A percentile compares a stretch with the other conserved stretches of the same genome.
These are phyloP conservation scores for Gossypium thurberi DNA, from an alignment of 345 rosid genomes.

Conservation along the genomic window DNA sequence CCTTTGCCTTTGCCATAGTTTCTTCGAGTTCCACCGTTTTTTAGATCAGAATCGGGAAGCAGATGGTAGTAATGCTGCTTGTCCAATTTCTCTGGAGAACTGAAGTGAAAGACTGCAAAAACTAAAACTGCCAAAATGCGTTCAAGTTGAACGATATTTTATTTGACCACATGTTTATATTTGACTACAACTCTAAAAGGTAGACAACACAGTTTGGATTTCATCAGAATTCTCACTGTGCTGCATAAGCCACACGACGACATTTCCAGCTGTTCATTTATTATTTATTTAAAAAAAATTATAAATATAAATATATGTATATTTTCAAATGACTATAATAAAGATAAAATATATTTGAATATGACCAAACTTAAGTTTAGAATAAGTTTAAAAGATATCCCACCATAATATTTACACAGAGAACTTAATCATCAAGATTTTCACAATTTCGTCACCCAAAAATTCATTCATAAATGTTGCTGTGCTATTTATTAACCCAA, in stretches of 20 bases:
- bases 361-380: no score
- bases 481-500: no score
- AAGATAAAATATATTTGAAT: no score
- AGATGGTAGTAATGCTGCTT: slow-evolving; percentile 13
- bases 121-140: slow-evolving; percentile 6
- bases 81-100: slow-evolving; percentile 17
- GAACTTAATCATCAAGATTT: no score
- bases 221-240: background rate
- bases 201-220: background rate
- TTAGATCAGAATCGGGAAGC: slow-evolving; percentile 19
- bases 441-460: no score
- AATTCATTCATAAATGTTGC: no score
- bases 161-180: background rate
- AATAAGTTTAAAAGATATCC: no score
- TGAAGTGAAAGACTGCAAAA: slow-evolving; percentile 23
- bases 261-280: background rate
- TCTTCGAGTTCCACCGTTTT: slow-evolving; percentile 8
- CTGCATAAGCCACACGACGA: slow-evolving; percentile 15
- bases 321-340: no score
- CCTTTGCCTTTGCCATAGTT: background rate
- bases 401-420: no score
- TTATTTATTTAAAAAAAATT: no score
- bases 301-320: no score
- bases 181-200: no score
- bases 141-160: background rate